Evolutionary conservation across 495 filamentous ascomycete species (phyloP), one percentile per base, ranked within the genome.

Genomic region (Xylaria venustula): DNA sequence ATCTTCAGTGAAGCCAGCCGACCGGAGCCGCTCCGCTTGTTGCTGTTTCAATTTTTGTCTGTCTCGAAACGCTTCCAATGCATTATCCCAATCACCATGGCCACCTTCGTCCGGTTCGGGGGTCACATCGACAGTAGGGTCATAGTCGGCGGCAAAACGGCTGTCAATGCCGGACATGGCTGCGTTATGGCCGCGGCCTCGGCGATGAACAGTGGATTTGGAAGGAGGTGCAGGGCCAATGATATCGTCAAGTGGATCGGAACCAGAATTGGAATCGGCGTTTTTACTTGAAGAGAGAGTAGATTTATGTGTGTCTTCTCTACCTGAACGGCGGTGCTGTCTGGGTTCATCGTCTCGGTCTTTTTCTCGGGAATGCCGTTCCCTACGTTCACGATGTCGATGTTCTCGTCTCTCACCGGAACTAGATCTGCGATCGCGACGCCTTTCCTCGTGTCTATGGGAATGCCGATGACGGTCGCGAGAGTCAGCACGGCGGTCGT

Each of bases 1-100:
- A 14, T 87, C 84, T 15, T 93, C 91, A 2, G 84, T 84, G 66
- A 96, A 93, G 0, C 92, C 92, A 3, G 89, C 92, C 9, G 81
- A 84, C 23, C 87, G 86, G 30, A 97, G 74, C 61, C 92, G 75
- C 32, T 93, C 89, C 0, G 91, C 91, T 17, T 90, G 90, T 60
- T 87, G 81, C 49, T 86, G 79, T 63, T 88, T 90, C 91, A 90
- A 96, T 46, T 85, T 87, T 64, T 90, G 83, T 2, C 90, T 85
- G 66, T 96, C 93, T n/a, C 90, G 84, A 23, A 89, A 78, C 17
- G 87, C 86, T 74, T 97, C 92, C 2, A 93, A 76, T 12, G 91
- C 88, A 60, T 90, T 82, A 44, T 92, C 90, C 92, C 93, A 97
- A 64, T 92, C 88, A 56, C 88, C 88, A 25, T 77, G 73, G 4